Evolutionary conservation across 2,329 filamentous ascomycete species (phyloP), one percentile per base, ranked within the genome.

Genomic region (Cladosporium sp.): DNA sequence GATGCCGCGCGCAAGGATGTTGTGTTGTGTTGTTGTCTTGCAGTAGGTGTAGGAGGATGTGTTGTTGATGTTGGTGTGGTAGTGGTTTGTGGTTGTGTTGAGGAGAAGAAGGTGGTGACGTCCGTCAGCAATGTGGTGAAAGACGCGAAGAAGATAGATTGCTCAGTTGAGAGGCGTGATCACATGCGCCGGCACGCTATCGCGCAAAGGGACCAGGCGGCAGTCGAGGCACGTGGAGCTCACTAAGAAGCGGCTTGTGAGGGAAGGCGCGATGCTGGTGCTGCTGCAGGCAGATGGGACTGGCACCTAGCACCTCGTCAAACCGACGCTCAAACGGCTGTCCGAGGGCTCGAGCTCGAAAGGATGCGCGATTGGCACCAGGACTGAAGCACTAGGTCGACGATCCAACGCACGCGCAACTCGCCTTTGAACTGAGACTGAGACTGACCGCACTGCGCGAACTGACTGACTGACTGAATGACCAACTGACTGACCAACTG

Each of bases 111-210:
- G 41, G 30, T 62, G 59, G 59, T 62, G 59, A 62, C 59, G 59
- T 62, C 51, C 18, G 59, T 62, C 44, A 62, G 59, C 59, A 28
- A 34, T 21, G 44, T 21, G 10, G 38, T 44, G 57, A 41, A 58
- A 24, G 12, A 47, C 58, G 58, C 58, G 57, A 47, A 28, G n/a
- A 47, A 34, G 59, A 62, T 62, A 62, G 59, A 62, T 52, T 62
- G 36, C 44, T 59, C 59, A 62, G 30, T 52, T 30, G 60, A 24
- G 60, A 41, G 26, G 60, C 47, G 60, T 52, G 62, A 65, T 65
- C 63, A 65, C 63, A 65, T 65, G 63, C 63, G 63, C 63, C 61
- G 34, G 54, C 57, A 65, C 63, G 63, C 63, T 65, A 65, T 65
- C 63, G 49, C 59, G 49, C 28, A 62, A 62, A 34, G 59, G 34